Base-by-base conservation (phyloP, 345 rosid genomes). In the Corchorus capsularis region DNA sequence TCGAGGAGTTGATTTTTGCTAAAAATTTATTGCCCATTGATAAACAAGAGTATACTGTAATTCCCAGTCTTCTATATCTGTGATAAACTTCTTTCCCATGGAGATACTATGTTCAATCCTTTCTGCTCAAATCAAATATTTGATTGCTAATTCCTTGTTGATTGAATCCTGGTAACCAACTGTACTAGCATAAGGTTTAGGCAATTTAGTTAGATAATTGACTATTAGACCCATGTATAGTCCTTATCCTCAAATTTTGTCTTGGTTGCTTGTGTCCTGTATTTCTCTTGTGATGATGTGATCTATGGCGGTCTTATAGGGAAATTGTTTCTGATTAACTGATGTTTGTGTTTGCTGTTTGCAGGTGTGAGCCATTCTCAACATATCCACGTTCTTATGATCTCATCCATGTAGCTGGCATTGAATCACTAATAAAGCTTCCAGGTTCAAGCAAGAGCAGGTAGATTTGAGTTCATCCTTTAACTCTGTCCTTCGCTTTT, bases 301-400 rank as follows among this genome's bases (percentile, higher is more conserved):
- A 46, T 53, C 11, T 47, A 45, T 53, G 5, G 5, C 32, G 56
- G 10, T 22, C 46, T 32, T 62, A 34, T 35, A 49, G 35, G n/a
- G 77, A 47, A 34, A 35, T n/a, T 17, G 14, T 41, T 47, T 17
- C 34, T 70, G 56, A 82, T 77, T 41, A 46, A 47, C 17, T 49
- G 32, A 54, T 53, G 2, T 75, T 75, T 15, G 49, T 69, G 13
- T 75, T 75, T 86, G 46, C 34, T 83, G 82, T 49, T 73, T 69
- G 79, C 77, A 96, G 99, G 99, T 96, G 99, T 80, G 99, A 96
- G 68, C 96, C 99, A 16, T 96, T 93, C 88, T 96, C 99, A 77
- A 96, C 97, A 49, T 96, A 96, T 85, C 99, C 99, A 17, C 99
- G 99, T 11, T 84, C 95, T 8, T 96, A 93, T 69, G 98, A 96